Evolutionary conservation across 1,139 yeast genomes (phyloP), one percentile per base, ranked within the genome.

Genomic region (Magnusiomyces suaveolens): DNA sequence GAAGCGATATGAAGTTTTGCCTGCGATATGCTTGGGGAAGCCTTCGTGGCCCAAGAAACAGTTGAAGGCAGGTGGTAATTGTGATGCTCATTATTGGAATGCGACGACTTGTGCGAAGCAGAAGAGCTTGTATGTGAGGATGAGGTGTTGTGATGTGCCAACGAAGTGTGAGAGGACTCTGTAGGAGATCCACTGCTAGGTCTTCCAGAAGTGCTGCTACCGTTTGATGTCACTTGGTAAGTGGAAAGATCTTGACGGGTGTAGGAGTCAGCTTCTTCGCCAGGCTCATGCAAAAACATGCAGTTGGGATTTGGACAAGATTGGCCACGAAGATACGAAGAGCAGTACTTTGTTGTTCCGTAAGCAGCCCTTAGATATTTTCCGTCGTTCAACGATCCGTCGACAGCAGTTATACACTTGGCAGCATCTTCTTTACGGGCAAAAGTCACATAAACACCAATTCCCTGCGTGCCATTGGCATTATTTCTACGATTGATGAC

Each of bases 211-310:
- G 51, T 8, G 68, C 70, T 14, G 80, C 67, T 79, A 80, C 60
- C 80, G 76, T 61, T 83, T 82, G 54, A 59, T 71, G 75, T 4
- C 8, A 47, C 50, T 64, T 86, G 89, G 66, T 87, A 86, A 18
- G 95, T 86, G 16, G 90, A 83, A 66, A 89, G 77, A 67, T 90
- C 97, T 68, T 90, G 94, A 70, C 96, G 83, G 38, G 96, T 87
- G 70, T 88, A 92, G 6, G 95, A 84, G 65, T 94, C 98, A 1
- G 97, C 97, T 69, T 94, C 98, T 73, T 94, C 99, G 57, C 99
- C 98, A 2, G 98, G 98, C 70, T 94, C 98, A 69, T 94, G 99
- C 64, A 94, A 77, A 66, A 92, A 94, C 98, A 94, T 94, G 77
- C 99, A 94, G 68, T 89, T 89, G 58, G 98, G 98, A 70, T 94